A percentile compares a stretch with the other conserved stretches of the same genome.
Evolutionary conservation across 2,329 filamentous ascomycete genomes (phyloP).

Genomic region (Dothideomycetidae sp.): DNA sequence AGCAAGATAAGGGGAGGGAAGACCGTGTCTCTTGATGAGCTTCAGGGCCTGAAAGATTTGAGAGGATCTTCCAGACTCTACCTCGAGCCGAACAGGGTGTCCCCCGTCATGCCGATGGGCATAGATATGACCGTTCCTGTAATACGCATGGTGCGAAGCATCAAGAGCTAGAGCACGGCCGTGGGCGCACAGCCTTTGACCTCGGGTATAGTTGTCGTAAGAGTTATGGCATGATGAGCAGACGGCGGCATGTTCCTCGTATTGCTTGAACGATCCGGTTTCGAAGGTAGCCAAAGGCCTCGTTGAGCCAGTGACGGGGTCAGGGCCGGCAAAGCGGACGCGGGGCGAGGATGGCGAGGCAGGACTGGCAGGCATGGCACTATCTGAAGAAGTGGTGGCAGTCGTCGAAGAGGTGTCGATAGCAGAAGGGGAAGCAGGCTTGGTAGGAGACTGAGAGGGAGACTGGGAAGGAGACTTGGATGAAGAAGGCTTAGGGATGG

Average conservation of each 20-base stretch:
- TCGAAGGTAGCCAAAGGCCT: constrained; percentile 29
- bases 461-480: not conserved
- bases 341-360: constrained; percentile 16
- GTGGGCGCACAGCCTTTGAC: constrained; percentile 28
- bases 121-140: constrained; percentile 21
- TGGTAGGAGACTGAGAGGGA: no score
- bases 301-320: constrained; percentile 22
- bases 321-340: constrained; percentile 16
- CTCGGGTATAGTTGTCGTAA: constrained; percentile 27
- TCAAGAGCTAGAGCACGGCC: constrained; percentile 32
- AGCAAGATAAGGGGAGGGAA: no score
- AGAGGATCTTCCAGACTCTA: not conserved
- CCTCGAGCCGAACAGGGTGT: not conserved
- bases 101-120: not conserved
- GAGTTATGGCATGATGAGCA: constrained; percentile 33
- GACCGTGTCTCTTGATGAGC: not conserved
- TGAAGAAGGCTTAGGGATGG: not conserved
- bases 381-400: not conserved
- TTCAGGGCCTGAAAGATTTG: not conserved
- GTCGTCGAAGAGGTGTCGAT: constrained; percentile 16
- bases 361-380: constrained; percentile 10
- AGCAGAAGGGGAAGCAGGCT: constrained; percentile 1
- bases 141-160: constrained; percentile 32
- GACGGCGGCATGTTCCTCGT: constrained; percentile 32
- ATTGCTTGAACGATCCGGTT: constrained; percentile 34